Conservation (phyloP, 2,329 filamentous ascomycete genomes). For the Biscogniauxia marginata region DNA sequence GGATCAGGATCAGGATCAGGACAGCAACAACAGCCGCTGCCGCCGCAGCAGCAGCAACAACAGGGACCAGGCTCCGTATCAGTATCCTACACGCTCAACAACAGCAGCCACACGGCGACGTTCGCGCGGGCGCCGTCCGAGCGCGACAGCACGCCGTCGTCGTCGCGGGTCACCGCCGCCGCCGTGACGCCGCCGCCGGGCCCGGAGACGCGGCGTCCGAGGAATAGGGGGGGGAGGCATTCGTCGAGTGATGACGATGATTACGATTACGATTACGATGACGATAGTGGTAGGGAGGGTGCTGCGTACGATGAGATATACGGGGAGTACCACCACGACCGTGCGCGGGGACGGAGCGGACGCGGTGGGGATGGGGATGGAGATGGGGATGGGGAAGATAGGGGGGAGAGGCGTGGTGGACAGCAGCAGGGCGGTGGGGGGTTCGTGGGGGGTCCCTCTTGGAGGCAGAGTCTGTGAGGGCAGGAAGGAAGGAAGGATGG, state of each 20-base stretch:
- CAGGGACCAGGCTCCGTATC: background rate
- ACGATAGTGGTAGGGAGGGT: background rate
- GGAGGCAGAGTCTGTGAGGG: background rate
- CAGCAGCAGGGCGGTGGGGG: too few relatives aligned
- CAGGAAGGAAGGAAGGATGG: background rate
- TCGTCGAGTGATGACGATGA: background rate
- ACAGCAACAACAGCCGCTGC: constrained; percentile 2
- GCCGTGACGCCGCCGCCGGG: too few relatives aligned
- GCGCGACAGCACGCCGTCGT: too few relatives aligned
- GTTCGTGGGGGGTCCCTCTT: background rate
- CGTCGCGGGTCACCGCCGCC: too few relatives aligned
- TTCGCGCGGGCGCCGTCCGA: background rate
- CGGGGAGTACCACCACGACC: too few relatives aligned
- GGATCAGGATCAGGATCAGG: constrained; percentile 3
- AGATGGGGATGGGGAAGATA: background rate
- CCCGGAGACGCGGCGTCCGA: too few relatives aligned
- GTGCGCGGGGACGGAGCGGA: too few relatives aligned
- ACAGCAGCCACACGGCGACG: background rate
- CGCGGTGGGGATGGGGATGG: background rate
- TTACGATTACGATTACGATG: too few relatives aligned
- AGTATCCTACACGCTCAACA: background rate
- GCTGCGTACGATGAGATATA: too few relatives aligned
- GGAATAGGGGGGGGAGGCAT: background rate
- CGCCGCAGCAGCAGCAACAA: background rate
- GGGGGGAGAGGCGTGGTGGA: background rate